Evolutionary conservation across 2,329 filamentous ascomycete genomes (phyloP).

Genomic region (Sporothrix luriei): DNA sequence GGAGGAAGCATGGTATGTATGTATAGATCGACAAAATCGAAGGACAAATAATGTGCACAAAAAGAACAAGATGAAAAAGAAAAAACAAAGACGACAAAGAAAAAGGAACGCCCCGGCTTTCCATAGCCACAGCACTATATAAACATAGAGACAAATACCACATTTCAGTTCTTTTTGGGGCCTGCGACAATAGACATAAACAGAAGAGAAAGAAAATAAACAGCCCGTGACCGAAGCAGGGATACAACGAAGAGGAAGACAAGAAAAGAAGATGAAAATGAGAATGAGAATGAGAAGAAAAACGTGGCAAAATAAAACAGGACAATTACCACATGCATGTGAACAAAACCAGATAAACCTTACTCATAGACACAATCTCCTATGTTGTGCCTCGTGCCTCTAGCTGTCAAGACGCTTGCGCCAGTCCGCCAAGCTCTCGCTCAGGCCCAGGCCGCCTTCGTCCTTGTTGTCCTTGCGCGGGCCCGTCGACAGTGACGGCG

Average conservation of each 20-base stretch:
- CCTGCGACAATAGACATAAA: conserved; percentile 4
- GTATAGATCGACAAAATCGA: conserved; percentile 14
- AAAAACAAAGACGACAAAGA: background rate
- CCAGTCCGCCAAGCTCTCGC: conserved; percentile 77
- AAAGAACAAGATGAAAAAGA: background rate
- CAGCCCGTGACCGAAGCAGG: conserved; percentile 12
- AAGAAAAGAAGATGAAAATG: background rate
- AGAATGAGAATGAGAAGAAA: background rate
- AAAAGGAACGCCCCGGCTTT: conserved; percentile 10
- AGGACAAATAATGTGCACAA: conserved; percentile 15
- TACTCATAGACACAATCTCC: conserved; percentile 1
- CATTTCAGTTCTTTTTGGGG: conserved; percentile 23
- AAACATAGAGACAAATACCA: conserved; percentile 23
- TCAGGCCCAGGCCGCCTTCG: conserved; percentile 56
- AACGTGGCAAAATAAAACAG: conserved; percentile 1
- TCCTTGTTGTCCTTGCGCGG: conserved; percentile 47
- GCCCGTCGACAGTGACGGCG: background rate
- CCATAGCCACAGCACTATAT: conserved; percentile 17
- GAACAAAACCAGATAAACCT: background rate
- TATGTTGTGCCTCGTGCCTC: background rate
- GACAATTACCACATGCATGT: conserved; percentile 16
- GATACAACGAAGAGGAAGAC: background rate
- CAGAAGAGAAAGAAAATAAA: conserved; percentile 5
- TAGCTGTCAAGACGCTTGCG: conserved; percentile 69
- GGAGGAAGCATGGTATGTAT: background rate